A percentile compares a stretch with the other conserved stretches of the same genome.
phyloP scores from a whole-genome alignment of 805 yeast genomes.

The Candida tammaniensis region DNA sequence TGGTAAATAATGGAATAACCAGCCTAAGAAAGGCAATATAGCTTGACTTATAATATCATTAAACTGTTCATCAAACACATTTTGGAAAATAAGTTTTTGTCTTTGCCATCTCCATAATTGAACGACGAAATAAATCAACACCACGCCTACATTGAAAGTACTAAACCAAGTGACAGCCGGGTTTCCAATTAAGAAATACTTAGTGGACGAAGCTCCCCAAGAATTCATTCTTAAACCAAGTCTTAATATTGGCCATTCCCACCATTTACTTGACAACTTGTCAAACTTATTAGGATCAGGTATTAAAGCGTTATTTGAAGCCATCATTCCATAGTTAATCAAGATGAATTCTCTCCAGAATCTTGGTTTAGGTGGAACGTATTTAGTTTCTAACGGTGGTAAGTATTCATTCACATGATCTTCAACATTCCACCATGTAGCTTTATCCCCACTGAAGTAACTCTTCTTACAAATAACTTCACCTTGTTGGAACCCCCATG shows the following conservation, averaged over 20 bases:
- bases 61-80: constrained; percentile 26
- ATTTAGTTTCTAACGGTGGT: constrained; percentile 25
- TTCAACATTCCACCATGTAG: constrained; percentile 82
- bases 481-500: constrained; percentile 84
- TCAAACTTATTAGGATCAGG: constrained; percentile 78
- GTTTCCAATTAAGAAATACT: constrained; percentile 70
- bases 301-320: constrained; percentile 76
- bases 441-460: constrained; percentile 52
- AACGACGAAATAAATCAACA: constrained; percentile 19
- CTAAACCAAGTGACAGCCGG: constrained; percentile 72
- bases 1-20: constrained; percentile 40
- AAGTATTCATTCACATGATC: constrained; percentile 55
- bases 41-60: constrained; percentile 28
- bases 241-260: constrained; percentile 88
- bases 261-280: constrained; percentile 66
- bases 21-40: constrained; percentile 35
- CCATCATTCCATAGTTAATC: constrained; percentile 82
- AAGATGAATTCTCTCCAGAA: constrained; percentile 75
- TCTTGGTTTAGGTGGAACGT: constrained; percentile 39
- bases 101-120: constrained; percentile 30
- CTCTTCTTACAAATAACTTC: constrained; percentile 69
- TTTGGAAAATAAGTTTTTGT: constrained; percentile 19
- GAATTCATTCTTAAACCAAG: constrained; percentile 74
- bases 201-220: constrained; percentile 59
- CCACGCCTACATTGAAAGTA: constrained; percentile 23